Evolutionary conservation across 306 rosid species (phyloP), one percentile per base, ranked within the genome.

Genomic region (Cicer cuneatum): DNA sequence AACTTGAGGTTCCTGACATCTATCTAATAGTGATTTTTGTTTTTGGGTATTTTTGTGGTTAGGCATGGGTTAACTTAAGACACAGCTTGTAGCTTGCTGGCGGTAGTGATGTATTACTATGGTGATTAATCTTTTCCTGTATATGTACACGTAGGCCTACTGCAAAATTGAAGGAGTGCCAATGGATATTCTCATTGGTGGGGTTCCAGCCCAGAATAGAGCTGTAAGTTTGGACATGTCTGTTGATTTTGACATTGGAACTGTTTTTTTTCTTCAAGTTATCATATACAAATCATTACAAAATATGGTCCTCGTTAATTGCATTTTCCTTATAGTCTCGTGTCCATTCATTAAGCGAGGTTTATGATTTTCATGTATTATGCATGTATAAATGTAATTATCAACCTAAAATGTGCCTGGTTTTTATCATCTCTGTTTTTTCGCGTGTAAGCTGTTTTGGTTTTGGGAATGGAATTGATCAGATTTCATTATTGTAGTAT

Each of bases 121-220:
- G 66, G 53, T 43, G 53, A 68, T 68, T 77, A 19, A 48, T 14
- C 3, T 41, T 41, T 42, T 78, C 45, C 43, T 71, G 15, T 57
- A 10, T 11, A 10, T 66, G 46, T 63, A 46, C 39, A 47, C 35
- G 81, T 51, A 93, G 98, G 98, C 96, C 29, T 94, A 91, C 75
- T 94, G 98, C 84, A 86, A 54, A 82, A 83, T 94, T 80, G 97
- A 94, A 56, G 97, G 96, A 63, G 72, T 94, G 59, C 87, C 94
- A 7, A 84, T 83, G 2, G 96, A 94, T 85, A 40, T 92, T 63
- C 87, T 94, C 53, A 74, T 94, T 39, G 65, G 73, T 73, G 97
- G 97, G 78, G 74, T 80, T 77, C 75, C 83, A 6, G 78, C 89
- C 81, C 98, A 94, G 85, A 94, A 91, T 78, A 91, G 97, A 91